Evolutionary conservation across 495 filamentous ascomycete species (phyloP).

Genomic region (Annulohypoxylon moriforme): DNA sequence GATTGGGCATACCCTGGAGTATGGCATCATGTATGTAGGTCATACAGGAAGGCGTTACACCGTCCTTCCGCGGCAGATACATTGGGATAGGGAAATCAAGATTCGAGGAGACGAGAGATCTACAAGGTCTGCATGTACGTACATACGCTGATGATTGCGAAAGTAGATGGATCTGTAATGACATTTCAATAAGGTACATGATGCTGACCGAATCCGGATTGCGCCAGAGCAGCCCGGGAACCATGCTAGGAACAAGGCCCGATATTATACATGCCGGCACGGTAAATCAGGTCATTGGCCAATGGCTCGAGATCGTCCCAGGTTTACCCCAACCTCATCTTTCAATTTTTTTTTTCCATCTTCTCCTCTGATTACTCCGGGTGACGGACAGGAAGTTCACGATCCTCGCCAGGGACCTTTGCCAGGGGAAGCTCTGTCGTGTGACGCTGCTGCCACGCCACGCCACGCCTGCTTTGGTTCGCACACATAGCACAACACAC

Average conservation of each 20-base stretch:
- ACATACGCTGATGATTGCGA: conserved; percentile 24
- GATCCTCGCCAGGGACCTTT: conserved; percentile 39
- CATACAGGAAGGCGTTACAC: conserved; percentile 45
- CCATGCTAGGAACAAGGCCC: conserved; percentile 45
- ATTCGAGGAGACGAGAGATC: conserved; percentile 42
- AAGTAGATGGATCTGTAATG: conserved; percentile 39
- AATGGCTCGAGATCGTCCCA: conserved; percentile 45
- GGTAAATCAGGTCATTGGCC: conserved; percentile 47
- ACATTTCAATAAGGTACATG: conserved; percentile 36
- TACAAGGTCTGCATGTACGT: conserved; percentile 42
- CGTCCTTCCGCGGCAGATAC: conserved; percentile 42
- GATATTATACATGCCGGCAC: conserved; percentile 46
- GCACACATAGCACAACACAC: neutral
- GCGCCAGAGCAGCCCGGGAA: conserved; percentile 41
- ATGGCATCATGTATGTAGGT: conserved; percentile 47
- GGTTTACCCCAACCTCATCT: conserved; percentile 43
- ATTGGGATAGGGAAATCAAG: conserved; percentile 37
- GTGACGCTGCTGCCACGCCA: conserved; percentile 36
- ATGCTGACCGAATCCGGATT: conserved; percentile 44
- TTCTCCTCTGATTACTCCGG: conserved; percentile 31
- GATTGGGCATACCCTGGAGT: conserved; percentile 35
- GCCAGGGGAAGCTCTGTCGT: conserved; percentile 37
- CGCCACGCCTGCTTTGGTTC: conserved; percentile 18
- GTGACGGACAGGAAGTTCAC: conserved; percentile 32
- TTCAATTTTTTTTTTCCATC: conserved; percentile 22